phyloP scores from a whole-genome alignment of 257 asterid species.

The Solanum chiquidenum region DNA sequence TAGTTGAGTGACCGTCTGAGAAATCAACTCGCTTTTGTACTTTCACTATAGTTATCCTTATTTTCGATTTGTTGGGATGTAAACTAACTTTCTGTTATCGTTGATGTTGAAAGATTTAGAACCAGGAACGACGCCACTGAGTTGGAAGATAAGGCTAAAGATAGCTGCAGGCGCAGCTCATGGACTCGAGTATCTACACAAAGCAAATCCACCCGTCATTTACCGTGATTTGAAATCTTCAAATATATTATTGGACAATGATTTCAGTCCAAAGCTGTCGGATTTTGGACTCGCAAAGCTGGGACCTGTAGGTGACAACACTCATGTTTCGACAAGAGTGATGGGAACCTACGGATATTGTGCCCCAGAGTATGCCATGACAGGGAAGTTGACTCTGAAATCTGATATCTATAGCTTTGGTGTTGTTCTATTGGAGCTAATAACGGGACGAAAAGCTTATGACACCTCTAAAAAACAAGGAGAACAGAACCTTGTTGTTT shows the following conservation, averaged over 20 bases:
- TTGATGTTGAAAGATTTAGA: constrained; percentile 27
- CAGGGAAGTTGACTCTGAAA: constrained; percentile 75
- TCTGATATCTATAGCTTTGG: constrained; percentile 93
- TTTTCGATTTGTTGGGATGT: neutral
- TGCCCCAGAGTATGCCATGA: constrained; percentile 87
- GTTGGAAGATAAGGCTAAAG: constrained; percentile 75
- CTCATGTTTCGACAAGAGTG: constrained; percentile 89
- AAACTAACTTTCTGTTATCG: neutral
- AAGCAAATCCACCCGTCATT: constrained; percentile 78
- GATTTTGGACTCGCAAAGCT: constrained; percentile 91
- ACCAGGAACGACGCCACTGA: constrained; percentile 39
- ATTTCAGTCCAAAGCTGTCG: constrained; percentile 68
- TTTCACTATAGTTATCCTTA: neutral
- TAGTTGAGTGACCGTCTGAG: neutral
- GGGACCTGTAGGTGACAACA: constrained; percentile 84
- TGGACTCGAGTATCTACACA: constrained; percentile 80
- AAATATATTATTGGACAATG: constrained; percentile 67
- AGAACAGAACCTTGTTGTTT: constrained; percentile 70
- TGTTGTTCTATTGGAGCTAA: constrained; percentile 75
- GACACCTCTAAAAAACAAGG: constrained; percentile 37
- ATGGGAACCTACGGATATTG: constrained; percentile 95
- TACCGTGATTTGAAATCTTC: constrained; percentile 83
- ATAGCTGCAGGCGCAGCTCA: constrained; percentile 80
- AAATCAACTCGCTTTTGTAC: neutral
- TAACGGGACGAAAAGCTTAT: constrained; percentile 69